A percentile compares a stretch with the other conserved stretches of the same genome.
phyloP scores from a whole-genome alignment of 2,329 filamentous ascomycete genomes.

The Davidsoniella eucalypti region DNA sequence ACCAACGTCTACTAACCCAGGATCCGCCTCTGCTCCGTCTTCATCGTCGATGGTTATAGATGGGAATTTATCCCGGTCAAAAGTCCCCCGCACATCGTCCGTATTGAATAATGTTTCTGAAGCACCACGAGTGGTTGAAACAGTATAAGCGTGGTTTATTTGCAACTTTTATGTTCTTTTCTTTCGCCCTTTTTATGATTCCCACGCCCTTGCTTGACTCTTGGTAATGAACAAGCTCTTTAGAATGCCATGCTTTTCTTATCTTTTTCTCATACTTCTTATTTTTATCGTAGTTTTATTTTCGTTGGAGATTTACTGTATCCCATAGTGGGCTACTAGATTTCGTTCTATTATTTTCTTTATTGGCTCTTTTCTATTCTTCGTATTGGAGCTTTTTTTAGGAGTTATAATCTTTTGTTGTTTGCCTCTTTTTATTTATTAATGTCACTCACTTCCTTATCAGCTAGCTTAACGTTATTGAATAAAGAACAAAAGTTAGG shows the following conservation, averaged over 20 bases:
- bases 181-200: background rate
- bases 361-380: no score
- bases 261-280: background rate
- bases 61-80: slow-evolving; percentile 2
- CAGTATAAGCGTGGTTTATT: slow-evolving; percentile 19
- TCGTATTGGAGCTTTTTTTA: no score
- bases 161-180: background rate
- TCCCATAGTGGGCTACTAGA: no score
- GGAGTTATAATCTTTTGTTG: no score
- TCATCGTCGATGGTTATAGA: background rate
- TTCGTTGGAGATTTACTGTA: no score
- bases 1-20: background rate
- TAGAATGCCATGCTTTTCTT: background rate
- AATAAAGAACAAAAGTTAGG: no score
- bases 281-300: no score
- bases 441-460: no score
- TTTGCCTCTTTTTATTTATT: no score
- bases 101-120: slow-evolving; percentile 5
- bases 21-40: background rate
- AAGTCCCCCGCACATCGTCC: slow-evolving; percentile 3
- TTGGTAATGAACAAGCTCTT: background rate
- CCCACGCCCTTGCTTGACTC: no score
- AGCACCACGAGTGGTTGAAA: slow-evolving; percentile 23
- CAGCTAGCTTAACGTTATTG: no score
- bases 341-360: no score